Evolutionary conservation across 164 flowering plant genomes (phyloP), one percentile per base, ranked within the genome.

Genomic region (Magnolia sinica): DNA sequence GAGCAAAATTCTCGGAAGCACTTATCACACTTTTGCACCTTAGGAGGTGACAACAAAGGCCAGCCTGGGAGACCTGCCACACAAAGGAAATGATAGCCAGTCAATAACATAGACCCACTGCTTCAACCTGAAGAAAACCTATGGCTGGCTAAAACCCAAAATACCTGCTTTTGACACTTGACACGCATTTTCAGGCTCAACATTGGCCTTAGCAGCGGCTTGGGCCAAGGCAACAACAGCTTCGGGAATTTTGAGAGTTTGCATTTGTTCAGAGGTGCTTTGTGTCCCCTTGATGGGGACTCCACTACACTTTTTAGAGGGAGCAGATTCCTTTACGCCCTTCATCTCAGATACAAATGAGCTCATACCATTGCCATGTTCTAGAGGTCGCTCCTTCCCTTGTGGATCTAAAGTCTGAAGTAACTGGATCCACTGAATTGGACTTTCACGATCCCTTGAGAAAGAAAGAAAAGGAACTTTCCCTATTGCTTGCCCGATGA

Each of bases 1-100:
- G 98, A 94, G 77, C 91, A 92, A 79, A 92, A 94, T 76, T 94
- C 93, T 73, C 84, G 79, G 37, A 88, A 81, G 81, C 98, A 94
- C 83, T 89, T 94, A 10, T 90, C 93, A 75, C 98, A 94, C 89
- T 91, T 94, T 76, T 90, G 97, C 78, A 86, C 85, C 87, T 93
- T 92, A 68, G 88, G 52, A 82, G 94, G 94, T 64, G 92, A 85
- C 31, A 88, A 80, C 83, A 94, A 84, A 10, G 98, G 96, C 98
- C 97, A 94, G 9, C 97, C 97, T 8, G 90, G 89, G 23, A 86
- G 84, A 80, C 89, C 97, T 88, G 87, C 78, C 24, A 74, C 6
- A 5, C 45, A 37, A 50, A 76, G 14, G 37, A 67, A 77, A 72
- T 29, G 45, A 73, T 20, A 76, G 5, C 64, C 19, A 77, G 64